Conservation (phyloP, 495 filamentous ascomycete genomes). For the Penicillium turbatum region DNA sequence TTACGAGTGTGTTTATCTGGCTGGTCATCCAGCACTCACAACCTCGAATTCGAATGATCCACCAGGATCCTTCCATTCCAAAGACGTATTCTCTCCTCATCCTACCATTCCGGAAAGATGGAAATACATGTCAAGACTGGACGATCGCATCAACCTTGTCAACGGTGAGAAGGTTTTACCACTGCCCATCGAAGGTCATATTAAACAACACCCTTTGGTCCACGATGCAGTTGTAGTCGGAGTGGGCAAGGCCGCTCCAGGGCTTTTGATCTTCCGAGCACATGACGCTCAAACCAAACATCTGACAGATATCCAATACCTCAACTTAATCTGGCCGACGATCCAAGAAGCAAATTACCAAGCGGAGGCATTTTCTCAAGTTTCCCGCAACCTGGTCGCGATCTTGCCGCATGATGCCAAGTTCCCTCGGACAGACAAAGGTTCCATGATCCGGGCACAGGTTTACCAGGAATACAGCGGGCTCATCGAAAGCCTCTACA, state of each 20-base stretch:
- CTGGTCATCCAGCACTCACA: conserved; percentile 49
- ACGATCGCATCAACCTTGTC: conserved; percentile 59
- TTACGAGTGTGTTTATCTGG: conserved; percentile 51
- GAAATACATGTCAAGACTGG: conserved; percentile 60
- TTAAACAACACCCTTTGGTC: conserved; percentile 48
- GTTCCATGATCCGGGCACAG: conserved; percentile 52
- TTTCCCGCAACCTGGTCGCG: conserved; percentile 52
- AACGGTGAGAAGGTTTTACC: conserved; percentile 73
- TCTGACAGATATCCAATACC: conserved; percentile 37
- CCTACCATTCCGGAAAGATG: conserved; percentile 54
- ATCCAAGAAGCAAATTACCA: conserved; percentile 47
- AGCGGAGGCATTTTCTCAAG: conserved; percentile 52
- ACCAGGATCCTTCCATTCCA: conserved; percentile 50
- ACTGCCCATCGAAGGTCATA: conserved; percentile 53
- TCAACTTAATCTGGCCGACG: conserved; percentile 45
- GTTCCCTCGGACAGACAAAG: conserved; percentile 53
- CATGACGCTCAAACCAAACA: conserved; percentile 23
- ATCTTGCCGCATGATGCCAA: conserved; percentile 37
- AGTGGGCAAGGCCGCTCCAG: conserved; percentile 44
- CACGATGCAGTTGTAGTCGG: conserved; percentile 60
- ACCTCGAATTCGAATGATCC: conserved; percentile 52
- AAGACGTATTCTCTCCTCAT: conserved; percentile 61
- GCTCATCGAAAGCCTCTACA: conserved; percentile 48
- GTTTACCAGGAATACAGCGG: conserved; percentile 46
- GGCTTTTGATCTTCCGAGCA: conserved; percentile 49